phyloP scores from a whole-genome alignment of 805 yeast genomes.

The Kuraishia floccosa region DNA sequence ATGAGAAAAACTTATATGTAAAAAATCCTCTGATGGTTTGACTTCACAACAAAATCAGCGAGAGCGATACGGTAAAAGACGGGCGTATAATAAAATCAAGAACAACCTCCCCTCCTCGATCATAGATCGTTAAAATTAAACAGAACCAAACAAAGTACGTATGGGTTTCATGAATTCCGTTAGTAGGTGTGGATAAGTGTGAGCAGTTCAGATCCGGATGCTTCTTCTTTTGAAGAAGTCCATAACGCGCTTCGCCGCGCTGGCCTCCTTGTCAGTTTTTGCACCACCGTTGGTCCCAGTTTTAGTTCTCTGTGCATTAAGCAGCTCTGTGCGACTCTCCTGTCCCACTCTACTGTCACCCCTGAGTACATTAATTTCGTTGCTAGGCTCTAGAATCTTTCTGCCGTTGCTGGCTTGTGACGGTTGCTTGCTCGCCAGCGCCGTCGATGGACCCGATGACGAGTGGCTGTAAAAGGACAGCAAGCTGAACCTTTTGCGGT shows the following conservation, averaged over 20 bases:
- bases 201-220: conserved; percentile 22
- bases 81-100: too few relatives aligned
- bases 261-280: conserved; percentile 39
- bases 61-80: too few relatives aligned
- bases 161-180: too few relatives aligned
- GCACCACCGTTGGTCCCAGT: conserved; percentile 9
- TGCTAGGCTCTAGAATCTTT: conserved; percentile 16
- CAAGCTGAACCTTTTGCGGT: conserved; percentile 27
- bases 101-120: too few relatives aligned
- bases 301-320: conserved; percentile 20
- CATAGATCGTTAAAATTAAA: too few relatives aligned
- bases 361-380: conserved; percentile 14
- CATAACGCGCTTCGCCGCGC: conserved; percentile 70
- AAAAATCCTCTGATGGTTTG: too few relatives aligned
- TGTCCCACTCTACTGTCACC: background rate
- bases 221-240: conserved; percentile 69
- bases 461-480: conserved; percentile 23
- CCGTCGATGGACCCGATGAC: background rate
- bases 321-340: background rate
- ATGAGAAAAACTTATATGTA: too few relatives aligned
- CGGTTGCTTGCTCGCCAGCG: too few relatives aligned
- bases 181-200: too few relatives aligned
- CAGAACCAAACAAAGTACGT: too few relatives aligned
- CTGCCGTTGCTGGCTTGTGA: too few relatives aligned
- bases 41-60: too few relatives aligned